phyloP scores from a whole-genome alignment of 2,329 filamentous ascomycete species.

The Tolypocladium paradoxum region DNA sequence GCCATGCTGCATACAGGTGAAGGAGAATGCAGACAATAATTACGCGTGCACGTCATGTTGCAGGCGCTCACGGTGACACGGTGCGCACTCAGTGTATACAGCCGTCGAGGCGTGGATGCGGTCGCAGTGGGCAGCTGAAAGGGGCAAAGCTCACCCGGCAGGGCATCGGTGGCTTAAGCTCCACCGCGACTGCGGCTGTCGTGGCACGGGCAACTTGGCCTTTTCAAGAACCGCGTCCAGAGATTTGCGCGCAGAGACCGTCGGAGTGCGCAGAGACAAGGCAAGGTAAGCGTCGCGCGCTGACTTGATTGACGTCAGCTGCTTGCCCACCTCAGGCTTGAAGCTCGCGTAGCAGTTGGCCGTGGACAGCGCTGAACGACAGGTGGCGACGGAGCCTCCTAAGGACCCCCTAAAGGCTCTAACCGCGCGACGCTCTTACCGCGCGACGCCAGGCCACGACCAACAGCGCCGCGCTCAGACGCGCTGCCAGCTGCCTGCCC shows the following conservation, averaged over 20 bases:
- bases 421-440: background rate
- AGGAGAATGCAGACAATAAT: too few relatives aligned
- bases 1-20: too few relatives aligned
- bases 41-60: too few relatives aligned
- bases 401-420: background rate
- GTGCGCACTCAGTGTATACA: too few relatives aligned
- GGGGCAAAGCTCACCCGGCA: background rate
- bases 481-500: background rate
- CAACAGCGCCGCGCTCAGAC: too few relatives aligned
- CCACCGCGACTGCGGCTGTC: background rate
- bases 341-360: too few relatives aligned
- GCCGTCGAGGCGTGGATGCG: too few relatives aligned
- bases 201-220: background rate
- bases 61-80: too few relatives aligned
- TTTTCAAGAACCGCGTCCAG: background rate
- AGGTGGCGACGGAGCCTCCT: too few relatives aligned
- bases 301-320: background rate
- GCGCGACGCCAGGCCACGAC: background rate
- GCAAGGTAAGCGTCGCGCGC: background rate
- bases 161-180: background rate
- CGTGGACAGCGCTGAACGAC: too few relatives aligned
- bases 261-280: background rate
- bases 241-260: background rate
- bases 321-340: too few relatives aligned
- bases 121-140: background rate